Base-by-base conservation (phyloP, 495 filamentous ascomycete genomes). In the Neurospora sp. region DNA sequence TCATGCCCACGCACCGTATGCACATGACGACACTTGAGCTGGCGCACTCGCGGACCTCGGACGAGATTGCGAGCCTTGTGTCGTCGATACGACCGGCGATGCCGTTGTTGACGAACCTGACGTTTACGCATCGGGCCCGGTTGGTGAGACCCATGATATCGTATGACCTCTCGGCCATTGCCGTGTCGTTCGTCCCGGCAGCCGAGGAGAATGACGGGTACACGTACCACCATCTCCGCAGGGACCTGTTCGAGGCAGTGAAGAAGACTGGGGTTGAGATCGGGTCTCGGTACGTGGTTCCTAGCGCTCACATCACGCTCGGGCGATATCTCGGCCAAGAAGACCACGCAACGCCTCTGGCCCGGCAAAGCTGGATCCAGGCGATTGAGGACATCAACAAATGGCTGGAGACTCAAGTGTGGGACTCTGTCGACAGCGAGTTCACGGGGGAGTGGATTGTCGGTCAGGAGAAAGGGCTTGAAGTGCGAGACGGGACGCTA, bases 1-100 rank as follows among this genome's bases (percentile, higher is more conserved):
- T 94, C 27, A 94, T 95, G 88, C 93, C 94, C 9, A 77, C 84
- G 8, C 82, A 90, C 69, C 84, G 87, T 74, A 90, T 97, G 70
- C 95, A 98, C 82, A 87, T 97, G 80, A 99, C 96, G 0, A 89
- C 90, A 1, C 84, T 97, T 9, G 95, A 99, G 79, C 82, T 97
- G 69, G 87, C 89, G 9, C 91, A 93, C 79, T 93, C 90, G 0
- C 85, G 85, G 16, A 91, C 90, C 0, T 76, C 85, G 1, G 76
- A 80, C 0, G 89, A 92, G 71, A 91, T 96, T 44, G 85, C 86
- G 5, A 76, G 77, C 2, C 81, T 96, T 11, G 84, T 91, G 46
- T 74, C 85, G 1, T 76, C 77, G 5, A 84, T 97, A 53, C 77
- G 82, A 10, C 77, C 86, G 7, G 80, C 78, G 6, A 79, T 88